These are phyloP conservation scores for Amanita fuliginea DNA, from an alignment of 768 basidiomycete species.

Conservation along the genomic window DNA sequence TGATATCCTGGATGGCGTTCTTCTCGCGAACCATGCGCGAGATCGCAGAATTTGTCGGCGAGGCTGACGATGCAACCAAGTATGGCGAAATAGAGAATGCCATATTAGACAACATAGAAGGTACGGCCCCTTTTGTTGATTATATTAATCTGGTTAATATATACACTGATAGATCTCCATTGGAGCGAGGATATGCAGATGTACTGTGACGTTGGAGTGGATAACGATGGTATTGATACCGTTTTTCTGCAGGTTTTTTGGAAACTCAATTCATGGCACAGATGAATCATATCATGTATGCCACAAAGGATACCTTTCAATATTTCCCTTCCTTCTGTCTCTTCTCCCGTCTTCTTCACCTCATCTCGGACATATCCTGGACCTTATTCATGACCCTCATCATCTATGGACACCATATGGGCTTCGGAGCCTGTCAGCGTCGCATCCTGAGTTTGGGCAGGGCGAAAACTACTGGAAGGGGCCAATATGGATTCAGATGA, in stretches of 20 bases:
- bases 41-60: constrained; percentile 78
- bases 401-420: constrained; percentile 92
- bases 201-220: constrained; percentile 87
- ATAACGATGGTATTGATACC: constrained; percentile 58
- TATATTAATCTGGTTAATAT: not conserved
- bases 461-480: constrained; percentile 98
- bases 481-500: constrained; percentile 97
- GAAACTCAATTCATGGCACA: constrained; percentile 18
- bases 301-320: constrained; percentile 84
- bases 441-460: constrained; percentile 80
- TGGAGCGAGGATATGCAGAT: constrained; percentile 85
- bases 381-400: constrained; percentile 66
- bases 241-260: constrained; percentile 1
- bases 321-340: constrained; percentile 86
- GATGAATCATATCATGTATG: constrained; percentile 91
- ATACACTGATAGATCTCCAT: constrained; percentile 59
- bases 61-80: constrained; percentile 71
- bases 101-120: constrained; percentile 77
- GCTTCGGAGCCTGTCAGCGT: constrained; percentile 77
- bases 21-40: constrained; percentile 90
- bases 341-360: constrained; percentile 71
- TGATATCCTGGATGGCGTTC: constrained; percentile 95
- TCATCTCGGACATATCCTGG: constrained; percentile 71
- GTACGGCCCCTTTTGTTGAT: constrained; percentile 25
- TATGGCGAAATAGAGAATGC: constrained; percentile 72